phyloP scores from a whole-genome alignment of 306 rosid species.

The Psophocarpus tetragonolobus region DNA sequence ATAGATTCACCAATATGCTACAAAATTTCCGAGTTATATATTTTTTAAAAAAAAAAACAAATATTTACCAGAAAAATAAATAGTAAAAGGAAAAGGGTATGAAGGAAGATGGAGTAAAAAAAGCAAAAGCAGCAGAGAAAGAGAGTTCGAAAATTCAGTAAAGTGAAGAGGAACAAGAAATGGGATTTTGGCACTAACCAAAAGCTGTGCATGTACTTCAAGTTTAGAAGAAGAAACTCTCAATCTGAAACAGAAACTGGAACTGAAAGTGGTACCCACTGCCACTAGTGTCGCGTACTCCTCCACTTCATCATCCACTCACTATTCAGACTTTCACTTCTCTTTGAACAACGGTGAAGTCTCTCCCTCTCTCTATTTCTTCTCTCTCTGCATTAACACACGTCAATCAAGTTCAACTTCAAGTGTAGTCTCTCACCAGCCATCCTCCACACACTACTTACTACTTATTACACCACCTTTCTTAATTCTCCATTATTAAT shows the following conservation, averaged over 20 bases:
- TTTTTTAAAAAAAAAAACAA: background rate
- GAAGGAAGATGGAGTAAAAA: background rate
- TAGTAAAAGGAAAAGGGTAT: background rate
- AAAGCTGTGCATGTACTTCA: slow-evolving; percentile 32
- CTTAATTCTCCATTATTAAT: background rate
- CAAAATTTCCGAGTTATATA: background rate
- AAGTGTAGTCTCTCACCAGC: slow-evolving; percentile 37
- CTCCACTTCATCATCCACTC: slow-evolving; percentile 6
- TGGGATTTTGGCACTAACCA: slow-evolving; percentile 33
- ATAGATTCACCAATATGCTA: slow-evolving; percentile 23
- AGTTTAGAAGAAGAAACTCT: background rate
- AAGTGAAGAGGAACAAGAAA: slow-evolving; percentile 26
- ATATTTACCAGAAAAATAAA: background rate
- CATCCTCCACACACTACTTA: slow-evolving; percentile 28
- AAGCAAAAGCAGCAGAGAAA: slow-evolving; percentile 16
- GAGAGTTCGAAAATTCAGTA: slow-evolving; percentile 28
- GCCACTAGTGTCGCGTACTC: background rate
- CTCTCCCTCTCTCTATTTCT: background rate
- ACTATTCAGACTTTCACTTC: background rate
- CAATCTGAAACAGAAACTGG: background rate
- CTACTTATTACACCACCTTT: slow-evolving; percentile 39
- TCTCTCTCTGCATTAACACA: slow-evolving; percentile 14
- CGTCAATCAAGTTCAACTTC: slow-evolving; percentile 5
- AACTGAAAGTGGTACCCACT: background rate
- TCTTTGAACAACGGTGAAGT: background rate